Evolutionary conservation across 2,329 filamentous ascomycete species (phyloP).

Genomic region (Exophiala lecanii-corni): DNA sequence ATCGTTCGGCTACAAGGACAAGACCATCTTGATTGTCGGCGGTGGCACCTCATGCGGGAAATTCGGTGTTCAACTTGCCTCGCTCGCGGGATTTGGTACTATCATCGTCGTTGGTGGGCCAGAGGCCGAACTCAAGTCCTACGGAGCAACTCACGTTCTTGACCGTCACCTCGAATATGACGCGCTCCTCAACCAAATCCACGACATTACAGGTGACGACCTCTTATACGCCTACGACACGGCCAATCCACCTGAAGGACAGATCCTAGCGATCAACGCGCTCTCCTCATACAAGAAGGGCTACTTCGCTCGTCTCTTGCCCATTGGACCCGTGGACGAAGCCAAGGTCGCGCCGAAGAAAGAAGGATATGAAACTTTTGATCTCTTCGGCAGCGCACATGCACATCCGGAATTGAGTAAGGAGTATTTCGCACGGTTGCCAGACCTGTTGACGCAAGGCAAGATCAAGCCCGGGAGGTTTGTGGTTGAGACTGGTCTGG

Average conservation of each 20-base stretch:
- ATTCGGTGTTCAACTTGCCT: constrained; percentile 27
- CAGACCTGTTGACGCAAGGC: constrained; percentile 14
- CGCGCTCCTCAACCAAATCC: constrained; percentile 32
- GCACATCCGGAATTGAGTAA: constrained; percentile 27
- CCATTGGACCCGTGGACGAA: constrained; percentile 25
- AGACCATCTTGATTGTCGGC: constrained; percentile 27
- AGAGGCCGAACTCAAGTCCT: constrained; percentile 30
- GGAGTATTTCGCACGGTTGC: constrained; percentile 16
- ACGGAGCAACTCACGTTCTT: constrained; percentile 41
- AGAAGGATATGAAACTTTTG: constrained; percentile 31
- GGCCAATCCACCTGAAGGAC: constrained; percentile 27
- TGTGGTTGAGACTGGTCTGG: constrained; percentile 32
- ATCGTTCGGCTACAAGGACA: constrained; percentile 21
- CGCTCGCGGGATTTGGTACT: constrained; percentile 32
- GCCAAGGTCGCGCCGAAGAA: constrained; percentile 31
- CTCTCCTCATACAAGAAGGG: constrained; percentile 37
- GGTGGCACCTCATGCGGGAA: constrained; percentile 27
- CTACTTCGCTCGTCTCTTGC: constrained; percentile 28
- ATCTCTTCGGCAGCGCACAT: constrained; percentile 28
- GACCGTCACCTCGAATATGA: constrained; percentile 34
- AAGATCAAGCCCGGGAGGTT: constrained; percentile 30
- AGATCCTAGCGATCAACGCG: constrained; percentile 31
- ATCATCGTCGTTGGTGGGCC: constrained; percentile 37
- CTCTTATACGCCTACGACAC: constrained; percentile 38
- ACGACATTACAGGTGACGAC: constrained; percentile 36